Percentiles rank a stretch among this genome's conserved stretches.
Evolutionary conservation across 2,329 filamentous ascomycete genomes (phyloP).

Genomic region (Fusarium denticulatum): DNA sequence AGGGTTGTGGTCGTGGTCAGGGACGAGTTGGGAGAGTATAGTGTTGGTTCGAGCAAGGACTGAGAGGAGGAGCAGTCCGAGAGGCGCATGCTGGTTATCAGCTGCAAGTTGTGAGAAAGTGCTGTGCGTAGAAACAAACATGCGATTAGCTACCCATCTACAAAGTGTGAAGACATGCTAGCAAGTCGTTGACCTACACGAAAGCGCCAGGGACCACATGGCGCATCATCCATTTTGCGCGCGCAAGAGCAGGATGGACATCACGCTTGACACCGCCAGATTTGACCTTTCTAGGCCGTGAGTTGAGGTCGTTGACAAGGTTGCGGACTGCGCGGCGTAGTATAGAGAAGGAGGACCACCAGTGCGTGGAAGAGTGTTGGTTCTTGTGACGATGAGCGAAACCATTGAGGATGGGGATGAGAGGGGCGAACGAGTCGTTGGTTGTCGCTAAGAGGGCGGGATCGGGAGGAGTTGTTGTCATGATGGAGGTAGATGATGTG

Average conservation of each 20-base stretch:
- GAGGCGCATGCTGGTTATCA: conserved; percentile 76
- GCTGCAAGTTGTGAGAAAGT: conserved; percentile 76
- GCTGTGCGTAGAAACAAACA: conserved; percentile 45
- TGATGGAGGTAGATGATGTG: conserved; percentile 8
- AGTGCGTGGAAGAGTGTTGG: conserved; percentile 83
- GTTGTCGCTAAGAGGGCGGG: conserved; percentile 20
- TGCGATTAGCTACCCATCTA: not conserved
- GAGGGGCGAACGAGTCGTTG: conserved; percentile 49
- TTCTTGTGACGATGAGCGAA: conserved; percentile 89
- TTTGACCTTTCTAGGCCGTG: conserved; percentile 23
- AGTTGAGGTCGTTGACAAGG: conserved; percentile 53
- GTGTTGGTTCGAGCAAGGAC: conserved; percentile 68
- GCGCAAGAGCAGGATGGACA: conserved; percentile 25
- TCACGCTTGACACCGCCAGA: conserved; percentile 3
- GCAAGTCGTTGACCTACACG: conserved; percentile 44
- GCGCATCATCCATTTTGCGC: conserved; percentile 45
- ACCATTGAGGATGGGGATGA: conserved; percentile 70
- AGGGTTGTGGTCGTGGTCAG: conserved; percentile 11
- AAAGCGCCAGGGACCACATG: conserved; percentile 50
- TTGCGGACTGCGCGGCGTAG: conserved; percentile 73
- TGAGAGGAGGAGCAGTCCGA: conserved; percentile 76
- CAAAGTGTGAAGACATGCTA: not conserved
- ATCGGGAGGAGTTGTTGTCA: conserved; percentile 11
- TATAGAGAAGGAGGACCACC: conserved; percentile 80
- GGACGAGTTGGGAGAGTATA: conserved; percentile 52